Conservation (phyloP, 1,139 yeast genomes). For the Debaryomyces nepalensis region DNA sequence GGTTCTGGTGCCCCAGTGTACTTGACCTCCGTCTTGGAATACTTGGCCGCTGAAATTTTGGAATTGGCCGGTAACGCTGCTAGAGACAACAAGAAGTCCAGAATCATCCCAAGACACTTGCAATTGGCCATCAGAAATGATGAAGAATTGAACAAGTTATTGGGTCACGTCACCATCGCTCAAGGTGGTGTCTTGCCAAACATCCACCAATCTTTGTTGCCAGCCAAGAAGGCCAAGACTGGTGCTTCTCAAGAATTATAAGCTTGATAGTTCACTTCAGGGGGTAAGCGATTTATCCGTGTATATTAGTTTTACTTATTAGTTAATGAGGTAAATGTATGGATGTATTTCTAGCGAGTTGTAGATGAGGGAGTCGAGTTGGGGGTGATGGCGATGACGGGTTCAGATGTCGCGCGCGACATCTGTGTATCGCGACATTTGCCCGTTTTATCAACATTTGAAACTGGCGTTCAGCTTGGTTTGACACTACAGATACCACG, state of each 20-base stretch:
- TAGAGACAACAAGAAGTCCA: constrained; percentile 60
- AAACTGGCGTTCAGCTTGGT: no score
- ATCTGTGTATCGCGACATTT: constrained; percentile 6
- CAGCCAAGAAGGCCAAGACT: constrained; percentile 85
- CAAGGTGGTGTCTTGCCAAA: constrained; percentile 99
- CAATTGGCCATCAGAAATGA: constrained; percentile 60
- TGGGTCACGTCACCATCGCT: constrained; percentile 93
- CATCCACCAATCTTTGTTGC: constrained; percentile 93
- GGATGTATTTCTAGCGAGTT: constrained; percentile 9
- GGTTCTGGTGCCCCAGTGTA: constrained; percentile 62
- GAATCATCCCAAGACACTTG: constrained; percentile 59
- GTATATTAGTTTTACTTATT: constrained; percentile 24
- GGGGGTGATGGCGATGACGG: neutral
- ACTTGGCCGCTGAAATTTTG: constrained; percentile 58
- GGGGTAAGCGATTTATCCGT: constrained; percentile 16
- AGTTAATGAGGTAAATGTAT: constrained; percentile 18
- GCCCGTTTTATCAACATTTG: neutral
- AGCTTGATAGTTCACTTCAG: constrained; percentile 21
- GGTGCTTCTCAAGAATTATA: constrained; percentile 87
- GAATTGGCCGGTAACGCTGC: constrained; percentile 63
- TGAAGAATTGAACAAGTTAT: constrained; percentile 58
- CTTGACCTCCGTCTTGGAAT: constrained; percentile 57
- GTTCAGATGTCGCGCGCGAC: constrained; percentile 3
- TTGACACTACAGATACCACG: neutral
- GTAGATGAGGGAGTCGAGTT: constrained; percentile 6